Conservation (phyloP, 768 basidiomycete species). For the Russula earlei region DNA sequence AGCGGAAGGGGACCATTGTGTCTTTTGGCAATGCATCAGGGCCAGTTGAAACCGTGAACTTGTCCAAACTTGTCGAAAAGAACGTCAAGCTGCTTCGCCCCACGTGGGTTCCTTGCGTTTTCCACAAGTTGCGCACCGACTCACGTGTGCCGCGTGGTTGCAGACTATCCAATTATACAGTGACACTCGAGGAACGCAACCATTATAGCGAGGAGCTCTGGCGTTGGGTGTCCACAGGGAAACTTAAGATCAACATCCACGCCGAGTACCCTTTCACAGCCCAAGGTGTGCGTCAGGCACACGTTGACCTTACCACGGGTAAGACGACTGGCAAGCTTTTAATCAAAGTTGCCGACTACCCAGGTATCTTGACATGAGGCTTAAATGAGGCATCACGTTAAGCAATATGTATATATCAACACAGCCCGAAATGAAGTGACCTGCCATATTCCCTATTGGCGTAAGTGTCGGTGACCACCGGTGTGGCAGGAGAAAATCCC, state of each 20-base stretch:
- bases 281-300: conserved; percentile 69
- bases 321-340: conserved; percentile 82
- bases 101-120: conserved; percentile 38
- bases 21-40: conserved; percentile 91
- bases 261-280: conserved; percentile 78
- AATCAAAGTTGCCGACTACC: conserved; percentile 44
- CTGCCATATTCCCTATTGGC: background rate
- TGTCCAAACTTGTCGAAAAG: conserved; percentile 67
- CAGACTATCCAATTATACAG: conserved; percentile 64
- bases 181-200: conserved; percentile 62
- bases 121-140: background rate
- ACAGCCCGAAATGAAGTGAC: conserved; percentile 14
- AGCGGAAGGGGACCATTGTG: conserved; percentile 84
- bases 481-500: background rate
- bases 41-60: conserved; percentile 62
- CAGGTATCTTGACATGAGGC: conserved; percentile 27
- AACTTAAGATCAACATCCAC: conserved; percentile 56
- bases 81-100: conserved; percentile 73
- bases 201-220: conserved; percentile 61
- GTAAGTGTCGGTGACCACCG: background rate
- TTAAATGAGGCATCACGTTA: conserved; percentile 34
- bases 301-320: conserved; percentile 66
- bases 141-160: conserved; percentile 3
- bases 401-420: conserved; percentile 36
- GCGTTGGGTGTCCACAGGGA: conserved; percentile 45